Base-by-base conservation (phyloP, 78 protist genomes). In the Chrysochromulina tobinii region DNA sequence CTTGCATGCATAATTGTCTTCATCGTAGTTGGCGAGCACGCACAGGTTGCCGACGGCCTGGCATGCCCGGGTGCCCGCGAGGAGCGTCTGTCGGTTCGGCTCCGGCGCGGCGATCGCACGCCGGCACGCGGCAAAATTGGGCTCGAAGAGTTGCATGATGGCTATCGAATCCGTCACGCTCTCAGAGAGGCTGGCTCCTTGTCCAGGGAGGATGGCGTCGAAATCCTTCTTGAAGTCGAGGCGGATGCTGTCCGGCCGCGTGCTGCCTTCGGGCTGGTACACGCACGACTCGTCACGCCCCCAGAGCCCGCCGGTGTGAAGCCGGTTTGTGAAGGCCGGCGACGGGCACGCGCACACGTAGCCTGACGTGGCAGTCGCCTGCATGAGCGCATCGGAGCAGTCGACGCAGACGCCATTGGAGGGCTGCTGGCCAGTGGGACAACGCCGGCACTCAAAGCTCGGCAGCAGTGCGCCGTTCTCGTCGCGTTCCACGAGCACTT, bases 41-140 rank as follows among this genome's bases (percentile, higher is more conserved):
- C 79, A 69, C 79, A 69, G 54, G 79, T 69, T 69, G 79, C 27
- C 79, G 54, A 69, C 53, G 23, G 79, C 79, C 79, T 69, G 79
- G 38, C 79, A 69, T 53, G 79, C 54, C 72, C 17, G n/a, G 72
- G 8, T 66, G 72, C 72, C 72, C 72, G 72, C 72, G 72, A 66
- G 14, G 54, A 69, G 79, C 79, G 79, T 11, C 51, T 25, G 79
- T 53, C 21, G 54, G 79, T 18, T 11, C 20, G 53, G 54, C 1
- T 0, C 21, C 25, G 21, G 8, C 54, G 3, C 53, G 4, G 1
- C 53, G n/a, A 69, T 53, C 54, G 51, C 79, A 53, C 15, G 15
- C 20, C 0, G 11, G 79, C 79, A 69, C 54, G 1, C 79, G 79
- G 21, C 17, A 1, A 21, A 50, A 3, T 50, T 53, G 51, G 79